Conservation (phyloP, 2,329 filamentous ascomycete species). For the Bipolaris bicolor region DNA sequence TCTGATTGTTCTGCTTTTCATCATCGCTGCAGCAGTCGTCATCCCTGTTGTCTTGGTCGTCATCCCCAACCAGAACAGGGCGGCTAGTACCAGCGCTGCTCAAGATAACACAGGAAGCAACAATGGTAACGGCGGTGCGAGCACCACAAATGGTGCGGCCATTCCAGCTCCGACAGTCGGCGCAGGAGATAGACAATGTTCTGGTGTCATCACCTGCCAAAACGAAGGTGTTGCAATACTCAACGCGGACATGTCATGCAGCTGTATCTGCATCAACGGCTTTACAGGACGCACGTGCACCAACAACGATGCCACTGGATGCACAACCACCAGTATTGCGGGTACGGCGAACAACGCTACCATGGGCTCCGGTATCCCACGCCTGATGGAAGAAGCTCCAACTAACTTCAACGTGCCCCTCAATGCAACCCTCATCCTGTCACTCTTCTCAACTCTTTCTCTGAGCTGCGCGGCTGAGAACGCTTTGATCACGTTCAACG, state of each 20-base stretch:
- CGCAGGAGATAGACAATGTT: conserved; percentile 57
- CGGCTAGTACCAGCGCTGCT: conserved; percentile 20
- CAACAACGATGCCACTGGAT: conserved; percentile 57
- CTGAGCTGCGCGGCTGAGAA: conserved; percentile 87
- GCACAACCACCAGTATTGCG: conserved; percentile 58
- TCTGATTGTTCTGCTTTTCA: conserved; percentile 68
- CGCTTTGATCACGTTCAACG: conserved; percentile 83
- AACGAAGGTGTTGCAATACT: conserved; percentile 83
- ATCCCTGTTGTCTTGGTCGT: conserved; percentile 73
- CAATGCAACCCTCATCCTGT: conserved; percentile 70
- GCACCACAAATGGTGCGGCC: conserved; percentile 20
- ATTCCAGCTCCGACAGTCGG: conserved; percentile 29
- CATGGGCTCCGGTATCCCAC: conserved; percentile 77
- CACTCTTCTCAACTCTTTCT: conserved; percentile 75
- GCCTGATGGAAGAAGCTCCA: conserved; percentile 69
- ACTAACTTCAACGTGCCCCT: conserved; percentile 78
- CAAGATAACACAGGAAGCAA: conserved; percentile 25
- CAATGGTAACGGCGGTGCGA: conserved; percentile 31
- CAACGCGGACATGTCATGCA: conserved; percentile 68
- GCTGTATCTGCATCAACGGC: conserved; percentile 87
- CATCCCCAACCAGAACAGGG: conserved; percentile 58
- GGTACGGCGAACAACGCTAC: conserved; percentile 65
- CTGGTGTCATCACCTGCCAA: conserved; percentile 67
- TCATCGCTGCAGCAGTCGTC: conserved; percentile 81
- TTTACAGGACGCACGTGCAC: conserved; percentile 73